Base-by-base conservation (phyloP, 1,284 basidiomycete genomes). In the Peniophora sp. region DNA sequence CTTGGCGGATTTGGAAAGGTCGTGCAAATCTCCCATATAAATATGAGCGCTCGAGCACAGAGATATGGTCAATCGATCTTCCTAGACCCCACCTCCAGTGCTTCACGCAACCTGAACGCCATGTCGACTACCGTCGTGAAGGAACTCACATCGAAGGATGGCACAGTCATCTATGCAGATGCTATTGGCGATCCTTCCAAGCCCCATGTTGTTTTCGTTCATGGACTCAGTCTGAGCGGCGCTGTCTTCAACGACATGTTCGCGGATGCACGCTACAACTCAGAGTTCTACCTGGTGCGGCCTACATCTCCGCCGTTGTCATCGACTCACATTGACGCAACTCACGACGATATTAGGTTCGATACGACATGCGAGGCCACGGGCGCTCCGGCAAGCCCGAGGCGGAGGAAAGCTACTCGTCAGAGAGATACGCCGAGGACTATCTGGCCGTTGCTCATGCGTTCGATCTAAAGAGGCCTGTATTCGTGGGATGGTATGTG, bases 211-310 rank as follows among this genome's bases (percentile, higher is more conserved):
- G 44, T 45, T n/a, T 45, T 45, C 44, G 17, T 45, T 8, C 44
- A 45, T 20, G 44, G 44, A 20, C 23, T 25, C 14, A 22, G 44
- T 9, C 20, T 45, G 6, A 45, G 44, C 23, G 44, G 44, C 8
- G 44, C 44, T 24, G 44, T 45, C n/a, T 45, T 45, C 44, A n/a
- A 45, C 23, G 9, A 45, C 44, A 14, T 45, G 1, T 45, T 45
- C 44, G 10, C 19, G 3, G 23, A 45, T 22, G 14, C 44, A 9
- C 44, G 44, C 8, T 45, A 45, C 44, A 23, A 5, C 44, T 45
- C 44, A 10, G 3, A 14, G 10, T 45, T 45, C 23, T 45, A 45
- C 44, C 9, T 45, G 44, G 44, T 45, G 22, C 19, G 23, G 16
- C 10, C 9, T 32, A 32, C 27, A 6, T 32, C 38, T n/a, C 16